Evolutionary conservation across 257 asterid genomes (phyloP), one percentile per base, ranked within the genome.

Genomic region (Solanum chiquidenum): DNA sequence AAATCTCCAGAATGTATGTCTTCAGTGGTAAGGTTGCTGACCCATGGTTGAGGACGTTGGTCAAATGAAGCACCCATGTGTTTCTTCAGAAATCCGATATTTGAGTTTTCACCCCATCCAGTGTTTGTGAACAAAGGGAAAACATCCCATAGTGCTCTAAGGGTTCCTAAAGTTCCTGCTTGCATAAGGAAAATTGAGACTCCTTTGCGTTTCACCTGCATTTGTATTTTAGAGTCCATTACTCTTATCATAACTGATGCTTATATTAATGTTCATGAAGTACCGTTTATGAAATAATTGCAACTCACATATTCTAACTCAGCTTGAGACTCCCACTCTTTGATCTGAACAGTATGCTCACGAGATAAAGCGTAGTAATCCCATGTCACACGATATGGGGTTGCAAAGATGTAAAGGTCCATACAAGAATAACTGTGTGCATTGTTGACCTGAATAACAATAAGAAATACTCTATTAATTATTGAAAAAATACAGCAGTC

Each of bases 301-400:
- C 40, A 27, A 92, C 99, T 95, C 88, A 96, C 99, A 86, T 92
- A 94, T 90, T 96, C 96, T 73, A 90, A 86, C 90, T 96, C 98
- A 13, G 94, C 93, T 87, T 91, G 89, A 35, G 98, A 94, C 87
- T 94, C 96, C 99, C 99, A 96, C 89, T 91, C 95, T 64, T 93
- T 89, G 90, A 96, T 93, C 42, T 94, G 96, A 18, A 96, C 88
- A 7, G 98, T 95, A 66, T 96, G 98, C 40, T 94, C 98, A 38
- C 98, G 95, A 73, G 98, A 91, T 83, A 93, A 44, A 87, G 94
- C 44, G 74, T 95, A 96, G 89, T 94, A 96, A 87, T 95, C 98
- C 98, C 98, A 96, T 18, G 96, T 95, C n/a, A 96, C 98, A 1
- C 95, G 96, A 88, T 91, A 95, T 14, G 99, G 98, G 16, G 98